Evolutionary conservation across 345 rosid species (phyloP).

Genomic region (Draba incana): DNA sequence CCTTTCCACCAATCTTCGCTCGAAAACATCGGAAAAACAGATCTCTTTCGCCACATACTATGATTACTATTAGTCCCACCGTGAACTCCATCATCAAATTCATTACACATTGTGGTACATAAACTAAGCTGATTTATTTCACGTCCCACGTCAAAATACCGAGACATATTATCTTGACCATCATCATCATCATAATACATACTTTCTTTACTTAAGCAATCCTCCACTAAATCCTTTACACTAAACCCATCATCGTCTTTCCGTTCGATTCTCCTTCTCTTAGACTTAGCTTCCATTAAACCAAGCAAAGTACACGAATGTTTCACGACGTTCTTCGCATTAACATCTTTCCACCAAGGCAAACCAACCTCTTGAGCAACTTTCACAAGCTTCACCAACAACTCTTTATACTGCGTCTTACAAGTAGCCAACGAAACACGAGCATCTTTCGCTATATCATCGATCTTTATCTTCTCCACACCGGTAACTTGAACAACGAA

Average conservation of each 20-base stretch:
- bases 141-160: slow-evolving; percentile 43
- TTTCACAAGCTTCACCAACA: slow-evolving; percentile 62
- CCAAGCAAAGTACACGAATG: slow-evolving; percentile 60
- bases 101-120: slow-evolving; percentile 43
- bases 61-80: background rate
- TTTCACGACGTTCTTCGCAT: slow-evolving; percentile 64
- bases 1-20: slow-evolving; percentile 82
- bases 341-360: slow-evolving; percentile 88
- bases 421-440: slow-evolving; percentile 49
- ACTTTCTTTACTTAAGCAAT: slow-evolving; percentile 54
- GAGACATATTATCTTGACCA: slow-evolving; percentile 33
- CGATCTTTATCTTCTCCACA: slow-evolving; percentile 49
- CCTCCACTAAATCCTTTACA: slow-evolving; percentile 41
- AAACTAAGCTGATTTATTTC: slow-evolving; percentile 13
- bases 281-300: slow-evolving; percentile 73
- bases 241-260: slow-evolving; percentile 32
- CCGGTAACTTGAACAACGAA: slow-evolving; percentile 67
- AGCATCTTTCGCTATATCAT: slow-evolving; percentile 54
- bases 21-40: slow-evolving; percentile 18
- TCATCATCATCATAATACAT: slow-evolving; percentile 40
- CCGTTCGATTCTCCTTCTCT: slow-evolving; percentile 41
- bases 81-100: slow-evolving; percentile 43
- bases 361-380: slow-evolving; percentile 56
- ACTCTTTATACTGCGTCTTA: slow-evolving; percentile 60
- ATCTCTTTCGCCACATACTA: background rate